Percentiles rank a stretch among this genome's conserved stretches.
Evolutionary conservation across 2,329 filamentous ascomycete species (phyloP).

Genomic region (Scortechinia acanthostroma): DNA sequence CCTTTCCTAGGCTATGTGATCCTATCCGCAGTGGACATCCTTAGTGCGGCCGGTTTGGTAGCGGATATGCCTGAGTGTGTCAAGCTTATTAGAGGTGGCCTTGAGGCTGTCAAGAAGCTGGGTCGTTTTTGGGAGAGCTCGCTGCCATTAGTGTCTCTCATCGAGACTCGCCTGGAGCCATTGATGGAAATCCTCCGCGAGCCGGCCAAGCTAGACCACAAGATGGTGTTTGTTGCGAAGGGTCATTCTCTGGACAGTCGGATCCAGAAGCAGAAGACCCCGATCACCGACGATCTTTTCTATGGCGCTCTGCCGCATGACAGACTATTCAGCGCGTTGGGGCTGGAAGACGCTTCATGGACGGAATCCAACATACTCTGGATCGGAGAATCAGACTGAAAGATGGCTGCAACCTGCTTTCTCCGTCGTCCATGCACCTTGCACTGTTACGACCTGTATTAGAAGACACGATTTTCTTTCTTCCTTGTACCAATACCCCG

Average conservation of each 20-base stretch:
- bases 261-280: not conserved
- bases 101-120: constrained; percentile 23
- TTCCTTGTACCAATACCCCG: too few relatives aligned
- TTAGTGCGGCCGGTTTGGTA: constrained; percentile 38
- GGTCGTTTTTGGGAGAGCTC: not conserved
- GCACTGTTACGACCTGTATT: too few relatives aligned
- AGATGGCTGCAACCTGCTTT: too few relatives aligned
- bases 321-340: not conserved
- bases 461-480: too few relatives aligned
- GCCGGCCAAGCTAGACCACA: not conserved
- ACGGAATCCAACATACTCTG: not conserved
- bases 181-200: constrained; percentile 5
- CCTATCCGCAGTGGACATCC: constrained; percentile 41
- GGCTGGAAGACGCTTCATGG: not conserved
- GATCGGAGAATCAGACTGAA: constrained; percentile 1
- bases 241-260: not conserved
- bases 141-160: not conserved
- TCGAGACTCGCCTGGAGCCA: not conserved
- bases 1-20: constrained; percentile 43
- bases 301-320: not conserved
- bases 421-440: too few relatives aligned
- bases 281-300: not conserved
- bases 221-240: not conserved
- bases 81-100: constrained; percentile 30
- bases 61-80: constrained; percentile 30